phyloP scores from a whole-genome alignment of 805 yeast genomes.

The Diddensiella santjacobensis region DNA sequence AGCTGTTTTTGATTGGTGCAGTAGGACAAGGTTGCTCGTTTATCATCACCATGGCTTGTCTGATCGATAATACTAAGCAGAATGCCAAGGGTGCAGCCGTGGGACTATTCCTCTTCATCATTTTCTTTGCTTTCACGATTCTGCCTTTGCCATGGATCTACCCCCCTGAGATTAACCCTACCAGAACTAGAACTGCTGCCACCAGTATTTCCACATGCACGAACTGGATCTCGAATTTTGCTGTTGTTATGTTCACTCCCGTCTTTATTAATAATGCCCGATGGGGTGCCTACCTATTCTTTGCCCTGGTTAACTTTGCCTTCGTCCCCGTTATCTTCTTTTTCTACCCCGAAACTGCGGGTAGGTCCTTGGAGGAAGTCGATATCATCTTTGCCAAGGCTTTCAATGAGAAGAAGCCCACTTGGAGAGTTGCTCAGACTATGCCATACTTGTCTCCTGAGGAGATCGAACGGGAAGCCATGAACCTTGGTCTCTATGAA shows the following conservation, averaged over 20 bases:
- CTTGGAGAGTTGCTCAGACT: constrained; percentile 60
- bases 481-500: constrained; percentile 47
- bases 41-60: constrained; percentile 23
- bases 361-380: constrained; percentile 70
- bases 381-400: constrained; percentile 59
- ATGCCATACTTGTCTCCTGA: constrained; percentile 55
- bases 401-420: constrained; percentile 50
- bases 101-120: constrained; percentile 24
- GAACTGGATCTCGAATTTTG: constrained; percentile 63
- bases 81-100: constrained; percentile 26
- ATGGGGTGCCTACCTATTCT: constrained; percentile 68
- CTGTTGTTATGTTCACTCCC: constrained; percentile 68
- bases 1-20: constrained; percentile 49
- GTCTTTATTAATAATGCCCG: constrained; percentile 41
- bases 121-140: constrained; percentile 25
- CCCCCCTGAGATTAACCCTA: constrained; percentile 27
- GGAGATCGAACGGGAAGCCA: constrained; percentile 60
- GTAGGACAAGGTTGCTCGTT: constrained; percentile 43
- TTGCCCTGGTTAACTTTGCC: constrained; percentile 56
- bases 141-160: constrained; percentile 27
- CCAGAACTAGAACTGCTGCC: constrained; percentile 34
- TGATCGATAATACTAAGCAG: constrained; percentile 17
- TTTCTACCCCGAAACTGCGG: constrained; percentile 75
- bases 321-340: constrained; percentile 62
- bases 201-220: constrained; percentile 61